Evolutionary conservation across 2,329 filamentous ascomycete species (phyloP).

Genomic region (Neospermospora avenae): DNA sequence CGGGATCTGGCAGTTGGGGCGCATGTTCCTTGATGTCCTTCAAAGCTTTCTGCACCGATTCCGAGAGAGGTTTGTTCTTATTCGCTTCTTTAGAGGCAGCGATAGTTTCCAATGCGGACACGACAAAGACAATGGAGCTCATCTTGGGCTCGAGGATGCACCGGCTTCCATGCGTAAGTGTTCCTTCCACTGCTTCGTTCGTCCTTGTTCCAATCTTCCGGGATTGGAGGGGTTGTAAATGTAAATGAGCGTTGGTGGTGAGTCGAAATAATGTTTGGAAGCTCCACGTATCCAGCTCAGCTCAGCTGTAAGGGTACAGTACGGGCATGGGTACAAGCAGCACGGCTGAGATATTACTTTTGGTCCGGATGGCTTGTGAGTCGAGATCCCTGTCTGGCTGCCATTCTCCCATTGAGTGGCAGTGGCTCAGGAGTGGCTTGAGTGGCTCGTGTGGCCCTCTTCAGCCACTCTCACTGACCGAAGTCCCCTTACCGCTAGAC

Average conservation of each 20-base stretch:
- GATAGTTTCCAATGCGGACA: conserved; percentile 89
- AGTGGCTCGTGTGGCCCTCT: too few relatives aligned
- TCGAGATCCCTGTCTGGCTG: too few relatives aligned
- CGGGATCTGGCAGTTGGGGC: conserved; percentile 77
- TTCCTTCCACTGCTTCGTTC: conserved; percentile 4
- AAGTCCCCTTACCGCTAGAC: not conserved
- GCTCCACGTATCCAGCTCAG: not conserved
- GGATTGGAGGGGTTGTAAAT: not conserved
- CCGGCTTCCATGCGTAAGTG: conserved; percentile 29
- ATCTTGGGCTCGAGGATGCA: conserved; percentile 52
- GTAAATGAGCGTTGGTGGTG: not conserved
- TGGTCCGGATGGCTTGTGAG: too few relatives aligned
- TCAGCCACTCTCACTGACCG: not conserved
- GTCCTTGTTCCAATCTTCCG: not conserved
- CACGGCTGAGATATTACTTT: conserved; percentile 3
- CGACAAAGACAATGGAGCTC: conserved; percentile 94
- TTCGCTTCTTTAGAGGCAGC: conserved; percentile 87
- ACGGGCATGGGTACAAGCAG: too few relatives aligned
- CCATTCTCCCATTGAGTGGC: too few relatives aligned
- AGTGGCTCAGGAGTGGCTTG: too few relatives aligned
- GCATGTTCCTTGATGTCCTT: conserved; percentile 84
- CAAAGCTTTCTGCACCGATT: conserved; percentile 77
- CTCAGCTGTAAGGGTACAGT: not conserved
- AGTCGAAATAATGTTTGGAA: conserved; percentile 3
- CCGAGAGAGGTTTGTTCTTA: conserved; percentile 78